Base-by-base conservation (phyloP, 805 yeast genomes). In the Teunomyces pallodes region DNA sequence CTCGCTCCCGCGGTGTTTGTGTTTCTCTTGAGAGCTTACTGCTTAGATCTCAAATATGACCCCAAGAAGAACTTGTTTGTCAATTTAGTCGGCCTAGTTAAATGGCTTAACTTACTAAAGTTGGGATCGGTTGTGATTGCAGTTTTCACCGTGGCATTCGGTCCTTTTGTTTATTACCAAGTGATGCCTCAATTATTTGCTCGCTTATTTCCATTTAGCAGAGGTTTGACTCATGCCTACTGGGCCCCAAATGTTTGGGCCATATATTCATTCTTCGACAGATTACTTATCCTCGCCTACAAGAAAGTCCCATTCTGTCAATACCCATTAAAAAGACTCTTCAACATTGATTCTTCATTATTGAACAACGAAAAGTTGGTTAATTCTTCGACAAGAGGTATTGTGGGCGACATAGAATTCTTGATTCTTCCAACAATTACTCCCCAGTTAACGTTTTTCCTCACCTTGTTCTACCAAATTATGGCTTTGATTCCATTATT, bases 211-310 rank as follows among this genome's bases (percentile, higher is more conserved):
- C 99, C 99, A 5, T 92, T 92, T 62, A 86, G 95, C 43, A 76
- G 98, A 62, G 98, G 98, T 1, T 75, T 94, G 32, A 94, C 97
- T 4, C 99, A 94, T 67, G 97, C 98, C 0, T 94, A 94, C 69
- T 94, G 99, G 98, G 98, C 99, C 1, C 98, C 99, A 12, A 94
- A 94, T 60, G 73, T 90, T 42, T 94, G 99, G 99, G 97, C 99
- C 0, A 57, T 92, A 8, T 94, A 94, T 66, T 87, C 97, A 1
- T 86, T 88, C 54, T 51, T 77, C 10, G 99, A 94, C 66, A 76
- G 96, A 49, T 60, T 84, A 0, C 71, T 90, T 48, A 76, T 86
- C 13, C 75, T 76, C 46, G 48, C 77, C 3, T 72, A 72, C 53
- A 59, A 62, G 32, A 58, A 57, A 20, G 48, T 72, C n/a, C 74